Percentiles rank a stretch among this genome's conserved stretches.
Conservation (phyloP, 139 green algal species). For the Eudorina sp. region DNA sequence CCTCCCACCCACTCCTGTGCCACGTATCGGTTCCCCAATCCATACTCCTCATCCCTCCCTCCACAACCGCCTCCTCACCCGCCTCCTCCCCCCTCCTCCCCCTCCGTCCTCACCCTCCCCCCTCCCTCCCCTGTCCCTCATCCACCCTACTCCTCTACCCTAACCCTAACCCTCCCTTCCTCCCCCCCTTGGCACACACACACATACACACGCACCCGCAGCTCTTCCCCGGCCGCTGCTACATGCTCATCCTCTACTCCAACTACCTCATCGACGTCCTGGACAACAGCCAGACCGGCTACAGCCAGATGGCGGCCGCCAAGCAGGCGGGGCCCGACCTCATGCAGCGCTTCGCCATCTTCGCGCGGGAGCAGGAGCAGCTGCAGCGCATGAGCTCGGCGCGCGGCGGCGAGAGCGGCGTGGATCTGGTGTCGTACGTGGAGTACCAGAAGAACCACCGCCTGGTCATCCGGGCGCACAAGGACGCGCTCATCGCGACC, state of each 20-base stretch:
- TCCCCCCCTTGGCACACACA: no score
- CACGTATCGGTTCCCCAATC: not conserved
- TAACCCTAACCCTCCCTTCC: no score
- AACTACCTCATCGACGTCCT: conserved; percentile 64
- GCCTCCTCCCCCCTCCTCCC: not conserved
- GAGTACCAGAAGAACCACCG: conserved; percentile 69
- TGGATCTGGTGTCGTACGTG: conserved; percentile 69
- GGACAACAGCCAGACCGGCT: conserved; percentile 50
- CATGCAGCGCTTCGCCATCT: conserved; percentile 63
- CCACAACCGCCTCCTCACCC: no score
- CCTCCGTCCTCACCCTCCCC: not conserved
- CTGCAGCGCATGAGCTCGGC: conserved; percentile 42
- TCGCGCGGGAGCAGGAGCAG: conserved; percentile 54
- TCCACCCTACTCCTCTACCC: no score
- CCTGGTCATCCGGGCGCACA: conserved; percentile 53
- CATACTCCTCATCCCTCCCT: not conserved
- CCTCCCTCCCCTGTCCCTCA: no score
- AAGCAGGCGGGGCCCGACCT: conserved; percentile 46
- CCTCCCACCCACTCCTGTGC: no score
- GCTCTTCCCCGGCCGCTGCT: conserved; percentile 49
- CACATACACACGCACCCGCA: no score
- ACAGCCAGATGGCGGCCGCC: conserved; percentile 48
- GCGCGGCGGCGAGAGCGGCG: conserved; percentile 35
- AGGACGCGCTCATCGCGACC: conserved; percentile 53
- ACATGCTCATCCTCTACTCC: conserved; percentile 61